Percentiles rank a stretch among this genome's conserved stretches.
phyloP scores from a whole-genome alignment of 2,329 filamentous ascomycete genomes.

The Fusarium liriodendri region DNA sequence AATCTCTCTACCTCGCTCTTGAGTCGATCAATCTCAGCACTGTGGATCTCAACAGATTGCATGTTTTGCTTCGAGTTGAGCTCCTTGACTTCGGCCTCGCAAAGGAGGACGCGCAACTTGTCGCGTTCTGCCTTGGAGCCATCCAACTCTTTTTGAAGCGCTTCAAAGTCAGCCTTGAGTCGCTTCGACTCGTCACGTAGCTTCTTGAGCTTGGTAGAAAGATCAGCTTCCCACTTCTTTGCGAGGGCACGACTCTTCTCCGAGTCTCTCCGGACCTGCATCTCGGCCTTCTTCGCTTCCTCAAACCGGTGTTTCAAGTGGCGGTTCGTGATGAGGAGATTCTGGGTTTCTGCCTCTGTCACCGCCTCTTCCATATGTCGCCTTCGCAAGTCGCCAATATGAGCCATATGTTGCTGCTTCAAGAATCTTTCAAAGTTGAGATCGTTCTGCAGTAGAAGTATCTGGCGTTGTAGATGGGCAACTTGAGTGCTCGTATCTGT shows the following conservation, averaged over 20 bases:
- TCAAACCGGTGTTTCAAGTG: constrained; percentile 78
- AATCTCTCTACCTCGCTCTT: constrained; percentile 69
- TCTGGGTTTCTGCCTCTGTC: constrained; percentile 84
- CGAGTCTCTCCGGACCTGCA: constrained; percentile 77
- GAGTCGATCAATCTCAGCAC: constrained; percentile 70
- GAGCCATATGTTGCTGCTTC: constrained; percentile 84
- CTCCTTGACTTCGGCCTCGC: constrained; percentile 76
- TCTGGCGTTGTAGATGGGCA: constrained; percentile 75
- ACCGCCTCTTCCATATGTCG: constrained; percentile 81
- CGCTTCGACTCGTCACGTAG: constrained; percentile 78
- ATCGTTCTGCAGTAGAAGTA: constrained; percentile 82
- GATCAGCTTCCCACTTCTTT: constrained; percentile 82
- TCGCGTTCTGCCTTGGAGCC: constrained; percentile 69
- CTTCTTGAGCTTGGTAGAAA: constrained; percentile 72
- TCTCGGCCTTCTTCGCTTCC: constrained; percentile 77
- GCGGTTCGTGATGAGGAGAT: constrained; percentile 81
- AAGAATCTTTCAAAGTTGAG: constrained; percentile 86
- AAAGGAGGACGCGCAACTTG: constrained; percentile 73
- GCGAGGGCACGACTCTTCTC: constrained; percentile 77
- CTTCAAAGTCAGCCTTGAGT: constrained; percentile 68
- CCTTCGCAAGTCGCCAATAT: constrained; percentile 82
- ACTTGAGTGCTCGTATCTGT: constrained; percentile 54
- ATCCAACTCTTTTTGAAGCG: constrained; percentile 68
- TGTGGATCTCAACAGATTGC: constrained; percentile 70
- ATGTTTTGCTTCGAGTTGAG: constrained; percentile 72